Percentiles rank a stretch among this genome's conserved stretches.
Conservation (phyloP, 495 filamentous ascomycete species). For the Penicillium antarcticum region DNA sequence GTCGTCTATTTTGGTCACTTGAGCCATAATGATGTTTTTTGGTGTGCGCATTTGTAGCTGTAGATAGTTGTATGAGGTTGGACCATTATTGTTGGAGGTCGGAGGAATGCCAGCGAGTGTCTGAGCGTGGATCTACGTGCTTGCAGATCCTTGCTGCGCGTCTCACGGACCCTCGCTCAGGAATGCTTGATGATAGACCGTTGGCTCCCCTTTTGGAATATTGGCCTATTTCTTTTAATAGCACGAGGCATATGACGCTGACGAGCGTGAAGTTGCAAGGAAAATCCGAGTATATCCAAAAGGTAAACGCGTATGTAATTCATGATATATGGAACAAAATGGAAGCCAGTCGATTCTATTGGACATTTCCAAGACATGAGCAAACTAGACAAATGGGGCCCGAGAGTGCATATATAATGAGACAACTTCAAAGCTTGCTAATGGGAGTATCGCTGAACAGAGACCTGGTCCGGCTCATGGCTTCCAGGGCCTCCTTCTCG, state of each 20-base stretch:
- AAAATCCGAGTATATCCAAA: background rate
- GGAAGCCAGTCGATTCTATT: conserved; percentile 5
- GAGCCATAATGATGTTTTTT: background rate
- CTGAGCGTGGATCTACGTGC: background rate
- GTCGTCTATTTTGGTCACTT: background rate
- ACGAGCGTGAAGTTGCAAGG: background rate
- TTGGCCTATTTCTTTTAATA: too few species aligned
- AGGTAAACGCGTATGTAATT: background rate
- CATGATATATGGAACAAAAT: background rate
- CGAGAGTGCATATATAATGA: background rate
- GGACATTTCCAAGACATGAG: conserved; percentile 6
- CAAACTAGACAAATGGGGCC: background rate
- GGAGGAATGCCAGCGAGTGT: background rate
- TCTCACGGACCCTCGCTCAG: background rate
- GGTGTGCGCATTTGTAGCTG: background rate
- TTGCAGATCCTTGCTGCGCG: background rate
- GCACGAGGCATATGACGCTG: background rate
- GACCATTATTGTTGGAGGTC: background rate
- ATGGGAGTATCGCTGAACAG: conserved; percentile 34
- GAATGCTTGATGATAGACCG: conserved; percentile 1
- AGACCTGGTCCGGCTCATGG: conserved; percentile 35
- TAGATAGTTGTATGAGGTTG: too few species aligned
- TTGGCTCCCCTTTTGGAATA: background rate
- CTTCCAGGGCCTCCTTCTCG: conserved; percentile 60
- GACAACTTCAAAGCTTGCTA: conserved; percentile 36